Evolutionary conservation across 805 yeast species (phyloP).

Genomic region (Peterozyma xylosa): DNA sequence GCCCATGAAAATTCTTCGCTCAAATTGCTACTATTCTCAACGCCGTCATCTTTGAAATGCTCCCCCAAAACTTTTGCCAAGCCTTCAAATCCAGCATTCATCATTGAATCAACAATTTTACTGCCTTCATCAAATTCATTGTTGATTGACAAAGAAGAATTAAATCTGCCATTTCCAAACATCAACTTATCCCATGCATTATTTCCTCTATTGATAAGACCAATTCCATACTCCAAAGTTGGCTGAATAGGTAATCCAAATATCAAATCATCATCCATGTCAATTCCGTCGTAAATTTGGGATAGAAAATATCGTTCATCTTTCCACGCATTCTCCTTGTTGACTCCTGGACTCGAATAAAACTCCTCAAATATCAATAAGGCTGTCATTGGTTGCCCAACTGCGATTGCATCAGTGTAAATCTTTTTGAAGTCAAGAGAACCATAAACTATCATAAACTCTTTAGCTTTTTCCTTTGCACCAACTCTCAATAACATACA

Average conservation of each 20-base stretch:
- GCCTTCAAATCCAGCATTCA: conserved; percentile 49
- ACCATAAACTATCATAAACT: conserved; percentile 22
- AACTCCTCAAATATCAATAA: conserved; percentile 42
- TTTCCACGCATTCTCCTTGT: conserved; percentile 6
- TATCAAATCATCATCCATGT: conserved; percentile 50
- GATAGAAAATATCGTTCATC: conserved; percentile 16
- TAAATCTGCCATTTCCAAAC: conserved; percentile 51
- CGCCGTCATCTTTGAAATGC: not conserved
- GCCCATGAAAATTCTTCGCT: conserved; percentile 46
- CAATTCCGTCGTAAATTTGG: conserved; percentile 41
- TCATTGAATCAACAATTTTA: conserved; percentile 29
- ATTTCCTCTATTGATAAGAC: conserved; percentile 25
- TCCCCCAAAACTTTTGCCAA: conserved; percentile 32
- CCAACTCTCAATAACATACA: conserved; percentile 32
- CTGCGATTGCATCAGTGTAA: conserved; percentile 23
- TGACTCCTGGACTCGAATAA: conserved; percentile 9
- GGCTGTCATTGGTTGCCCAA: conserved; percentile 31
- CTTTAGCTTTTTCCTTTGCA: conserved; percentile 19
- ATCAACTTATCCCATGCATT: conserved; percentile 34
- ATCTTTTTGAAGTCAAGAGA: conserved; percentile 21
- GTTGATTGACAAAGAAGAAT: conserved; percentile 25
- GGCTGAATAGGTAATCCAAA: conserved; percentile 60
- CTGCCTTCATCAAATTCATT: not conserved
- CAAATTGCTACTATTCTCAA: not conserved
- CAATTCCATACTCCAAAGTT: conserved; percentile 42